Evolutionary conservation across 345 rosid species (phyloP).

Genomic region (Viola odorata): DNA sequence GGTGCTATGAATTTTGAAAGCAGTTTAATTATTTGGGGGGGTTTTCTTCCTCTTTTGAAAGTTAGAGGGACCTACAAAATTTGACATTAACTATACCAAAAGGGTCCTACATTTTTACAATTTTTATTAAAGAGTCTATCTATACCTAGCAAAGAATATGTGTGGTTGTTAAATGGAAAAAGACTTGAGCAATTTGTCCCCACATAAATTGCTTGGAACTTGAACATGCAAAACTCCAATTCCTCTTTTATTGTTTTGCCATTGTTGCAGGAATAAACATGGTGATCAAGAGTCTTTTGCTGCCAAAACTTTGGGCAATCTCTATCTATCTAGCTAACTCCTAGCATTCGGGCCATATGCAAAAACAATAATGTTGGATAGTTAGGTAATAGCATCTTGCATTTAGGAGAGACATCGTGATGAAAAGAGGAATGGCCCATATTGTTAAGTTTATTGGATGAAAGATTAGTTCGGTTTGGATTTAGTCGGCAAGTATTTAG

Average conservation of each 20-base stretch:
- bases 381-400: too few species aligned
- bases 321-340: too few species aligned
- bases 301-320: too few species aligned
- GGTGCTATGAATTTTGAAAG: neutral
- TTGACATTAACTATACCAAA: neutral
- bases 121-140: neutral
- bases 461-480: too few species aligned
- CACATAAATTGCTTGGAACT: slow-evolving; percentile 1
- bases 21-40: neutral
- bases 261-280: neutral
- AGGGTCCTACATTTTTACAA: neutral
- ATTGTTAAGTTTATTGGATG: too few species aligned
- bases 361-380: too few species aligned
- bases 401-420: too few species aligned
- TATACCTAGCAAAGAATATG: neutral
- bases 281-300: neutral
- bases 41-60: slow-evolving; percentile 2
- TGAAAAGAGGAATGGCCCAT: too few species aligned
- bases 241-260: neutral
- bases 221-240: slow-evolving; percentile 1
- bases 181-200: slow-evolving; percentile 8
- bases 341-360: too few species aligned
- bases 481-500: too few species aligned
- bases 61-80: slow-evolving; percentile 1
- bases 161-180: slow-evolving; percentile 9